Percentiles rank a stretch among this genome's conserved stretches.
phyloP scores from a whole-genome alignment of 441 rosid genomes.

The Erodium texanum region DNA sequence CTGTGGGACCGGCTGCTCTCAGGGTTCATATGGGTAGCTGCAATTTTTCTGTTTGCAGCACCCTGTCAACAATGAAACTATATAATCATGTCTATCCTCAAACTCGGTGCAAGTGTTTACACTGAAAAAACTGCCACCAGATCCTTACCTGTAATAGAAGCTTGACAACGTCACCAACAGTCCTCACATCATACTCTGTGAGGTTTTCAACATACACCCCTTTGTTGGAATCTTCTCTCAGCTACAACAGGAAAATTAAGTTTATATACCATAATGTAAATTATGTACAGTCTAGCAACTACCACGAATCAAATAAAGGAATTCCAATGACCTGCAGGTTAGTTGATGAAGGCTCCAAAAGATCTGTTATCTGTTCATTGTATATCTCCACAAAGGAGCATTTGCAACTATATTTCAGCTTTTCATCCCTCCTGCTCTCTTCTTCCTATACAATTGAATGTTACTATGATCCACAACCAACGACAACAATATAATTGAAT shows the following conservation, averaged over 20 bases:
- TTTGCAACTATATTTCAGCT: constrained; percentile 77
- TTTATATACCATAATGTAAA: not conserved
- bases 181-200: constrained; percentile 76
- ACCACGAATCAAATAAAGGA: constrained; percentile 9
- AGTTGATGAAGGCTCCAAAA: constrained; percentile 85
- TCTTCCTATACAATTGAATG: constrained; percentile 56
- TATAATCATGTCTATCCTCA: constrained; percentile 9
- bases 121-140: not conserved
- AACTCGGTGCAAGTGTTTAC: not conserved
- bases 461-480: constrained; percentile 7
- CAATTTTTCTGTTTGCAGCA: constrained; percentile 82
- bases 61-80: constrained; percentile 42
- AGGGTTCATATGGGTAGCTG: constrained; percentile 94
- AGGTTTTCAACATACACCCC: constrained; percentile 97
- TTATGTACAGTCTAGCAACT: not conserved
- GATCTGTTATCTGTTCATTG: constrained; percentile 88
- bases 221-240: constrained; percentile 78
- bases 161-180: constrained; percentile 71
- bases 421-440: constrained; percentile 89
- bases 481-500: constrained; percentile 8
- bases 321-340: constrained; percentile 51
- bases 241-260: constrained; percentile 32
- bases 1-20: constrained; percentile 98
- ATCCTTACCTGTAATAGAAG: constrained; percentile 64
- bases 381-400: constrained; percentile 97